Evolutionary conservation across 2,329 filamentous ascomycete species (phyloP).

Genomic region (Tolypocladium tundrense): DNA sequence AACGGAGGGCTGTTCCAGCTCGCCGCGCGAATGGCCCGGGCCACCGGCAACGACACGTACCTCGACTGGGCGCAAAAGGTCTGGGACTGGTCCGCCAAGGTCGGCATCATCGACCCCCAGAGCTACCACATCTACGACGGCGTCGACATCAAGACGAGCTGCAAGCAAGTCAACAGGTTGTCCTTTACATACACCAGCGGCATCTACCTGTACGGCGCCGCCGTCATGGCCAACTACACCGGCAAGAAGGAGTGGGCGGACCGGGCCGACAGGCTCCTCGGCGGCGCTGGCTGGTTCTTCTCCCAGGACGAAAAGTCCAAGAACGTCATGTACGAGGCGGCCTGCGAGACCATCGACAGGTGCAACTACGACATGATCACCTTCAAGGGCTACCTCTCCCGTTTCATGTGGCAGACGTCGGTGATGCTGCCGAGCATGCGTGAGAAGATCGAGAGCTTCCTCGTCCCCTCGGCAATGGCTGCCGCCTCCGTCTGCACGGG

Average conservation of each 20-base stretch:
- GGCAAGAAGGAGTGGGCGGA: conserved; percentile 41
- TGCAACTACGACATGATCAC: conserved; percentile 57
- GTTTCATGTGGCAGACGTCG: conserved; percentile 52
- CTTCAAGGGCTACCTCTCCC: conserved; percentile 58
- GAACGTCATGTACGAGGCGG: conserved; percentile 53
- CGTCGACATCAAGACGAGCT: conserved; percentile 42
- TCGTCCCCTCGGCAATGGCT: conserved; percentile 42
- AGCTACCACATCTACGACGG: conserved; percentile 52
- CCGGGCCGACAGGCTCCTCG: conserved; percentile 41
- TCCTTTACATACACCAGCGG: conserved; percentile 59
- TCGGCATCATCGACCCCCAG: conserved; percentile 45
- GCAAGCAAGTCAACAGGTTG: conserved; percentile 38
- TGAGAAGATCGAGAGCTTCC: conserved; percentile 32
- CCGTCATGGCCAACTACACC: conserved; percentile 53
- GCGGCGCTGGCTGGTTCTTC: conserved; percentile 45
- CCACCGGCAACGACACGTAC: conserved; percentile 57
- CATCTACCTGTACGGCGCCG: conserved; percentile 55
- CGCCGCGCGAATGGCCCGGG: conserved; percentile 62
- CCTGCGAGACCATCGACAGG: conserved; percentile 47
- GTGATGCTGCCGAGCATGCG: conserved; percentile 45
- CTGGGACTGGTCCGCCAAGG: conserved; percentile 52
- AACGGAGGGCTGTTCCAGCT: conserved; percentile 81
- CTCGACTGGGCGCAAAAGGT: conserved; percentile 54
- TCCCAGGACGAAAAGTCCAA: conserved; percentile 38
- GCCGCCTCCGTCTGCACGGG: conserved; percentile 49